Evolutionary conservation across 306 rosid species (phyloP), one percentile per base, ranked within the genome.

Genomic region (Biancaea sappan): DNA sequence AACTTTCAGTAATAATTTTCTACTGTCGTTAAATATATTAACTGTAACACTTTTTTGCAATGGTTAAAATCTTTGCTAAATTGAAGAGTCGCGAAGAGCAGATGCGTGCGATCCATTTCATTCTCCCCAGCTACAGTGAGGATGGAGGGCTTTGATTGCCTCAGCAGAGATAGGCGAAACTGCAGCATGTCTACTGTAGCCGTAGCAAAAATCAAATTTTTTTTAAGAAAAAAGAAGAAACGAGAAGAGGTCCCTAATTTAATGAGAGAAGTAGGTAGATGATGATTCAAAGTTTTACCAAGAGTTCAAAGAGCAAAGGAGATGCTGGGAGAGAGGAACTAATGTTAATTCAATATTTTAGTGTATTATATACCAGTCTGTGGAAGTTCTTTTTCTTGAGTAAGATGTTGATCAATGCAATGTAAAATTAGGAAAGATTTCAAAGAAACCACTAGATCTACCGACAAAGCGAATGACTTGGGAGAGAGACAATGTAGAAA

Each of bases 131-230:
- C 92, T 3, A 83, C 92, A 0, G 92, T 91, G n/a, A 84, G 98
- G 58, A 68, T 94, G 2, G 98, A 94, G 76, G 98, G 98, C 70
- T 94, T 94, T 46, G 90, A 91, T 81, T 93, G 98, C 74, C 92
- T 93, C 31, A 82, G 82, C 82, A 86, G 90, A 71, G 97, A 87
- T 83, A 81, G 93, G 76, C 72, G 89, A 71, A 93, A 91, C 38
- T 76, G 93, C 89, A 91, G 97, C 80, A 93, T 93, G 73, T 88
- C 96, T 63, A n/a, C n/a, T n/a, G n/a, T n/a, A n/a, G 96, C 97
- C 19, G 90, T 91, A 71, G 98, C 97, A 35, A 91, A 82, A 77
- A 11, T 50, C 26, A 75, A n/a, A n/a, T n/a, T n/a, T 28, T 25
- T 40, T 51, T 66, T 5, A 19, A 75, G 59, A 35, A 53, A 15